Evolutionary conservation across 139 green algal species (phyloP), one percentile per base, ranked within the genome.

Genomic region (Coccomyxa sp.): DNA sequence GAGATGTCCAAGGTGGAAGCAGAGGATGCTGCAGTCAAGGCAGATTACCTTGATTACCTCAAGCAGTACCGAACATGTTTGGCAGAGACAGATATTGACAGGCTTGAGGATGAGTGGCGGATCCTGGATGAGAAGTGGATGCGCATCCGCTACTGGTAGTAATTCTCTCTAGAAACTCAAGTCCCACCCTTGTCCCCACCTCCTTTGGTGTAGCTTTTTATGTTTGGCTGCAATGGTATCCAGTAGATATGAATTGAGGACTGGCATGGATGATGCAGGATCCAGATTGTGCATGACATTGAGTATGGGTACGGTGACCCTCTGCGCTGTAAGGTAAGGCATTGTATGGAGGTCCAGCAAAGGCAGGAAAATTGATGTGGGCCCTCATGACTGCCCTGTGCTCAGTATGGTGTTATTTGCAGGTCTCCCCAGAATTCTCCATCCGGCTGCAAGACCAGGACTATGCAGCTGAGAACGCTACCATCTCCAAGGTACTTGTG

Each of bases 281-380:
- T 81, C 7, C 77, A 79, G 25, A 27, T 79, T 21, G 81, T 84
- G 13, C 81, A 79, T 27, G 81, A 84, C 81, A 84, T 84, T 17
- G 81, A 84, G 66, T 84, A 84, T 25, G 81, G 81, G 32, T 84
- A 84, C 25, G 81, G 81, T 13, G 81, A 84, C 32, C 68, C 67
- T 25, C 68, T 84, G 45, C 81, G 81, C 11, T 45, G n/a, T 27
- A 84, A 84, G 81, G 81, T 74, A 28, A 80, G 80, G 28, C 58
- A 76, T 27, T n/a, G 25, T 27, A 3, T 76, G 25, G 27, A 76
- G 67, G 67, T 76, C 3, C 18, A 81, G n/a, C 17, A 79, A 79
- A 18, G 3, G 25, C 75, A 79, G 75, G 75, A 32, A 30, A 7
- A 7, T 25, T 79, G 1, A 13, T 79, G 75, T 45, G 75, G 38